Conservation (phyloP, 2,329 filamentous ascomycete species). For the Fusarium coffeatum region DNA sequence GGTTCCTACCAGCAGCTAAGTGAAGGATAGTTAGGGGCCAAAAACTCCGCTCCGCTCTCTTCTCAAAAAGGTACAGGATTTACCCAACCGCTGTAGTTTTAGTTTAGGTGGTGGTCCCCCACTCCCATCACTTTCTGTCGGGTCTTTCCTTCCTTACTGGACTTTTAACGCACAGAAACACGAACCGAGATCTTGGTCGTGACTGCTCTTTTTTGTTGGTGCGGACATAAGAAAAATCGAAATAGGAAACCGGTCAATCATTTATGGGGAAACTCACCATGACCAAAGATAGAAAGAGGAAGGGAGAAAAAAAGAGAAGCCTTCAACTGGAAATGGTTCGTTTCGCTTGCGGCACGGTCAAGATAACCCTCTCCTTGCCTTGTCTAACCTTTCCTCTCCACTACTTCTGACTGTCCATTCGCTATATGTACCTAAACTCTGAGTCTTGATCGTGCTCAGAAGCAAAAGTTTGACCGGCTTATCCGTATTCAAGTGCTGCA, state of each 20-base stretch:
- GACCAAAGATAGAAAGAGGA: background rate
- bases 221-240: background rate
- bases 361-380: constrained; percentile 11
- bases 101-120: constrained; percentile 1
- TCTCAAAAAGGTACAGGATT: background rate
- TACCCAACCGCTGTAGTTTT: background rate
- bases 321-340: background rate
- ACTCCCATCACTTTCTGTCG: background rate
- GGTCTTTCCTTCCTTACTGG: too few species aligned
- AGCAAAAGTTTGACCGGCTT: background rate
- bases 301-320: background rate
- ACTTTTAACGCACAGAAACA: background rate
- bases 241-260: constrained; percentile 8
- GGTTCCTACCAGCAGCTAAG: background rate
- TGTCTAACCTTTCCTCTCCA: constrained; percentile 12
- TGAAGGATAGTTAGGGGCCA: constrained; percentile 11
- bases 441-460: background rate
- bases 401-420: background rate
- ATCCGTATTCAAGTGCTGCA: background rate
- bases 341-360: constrained; percentile 30
- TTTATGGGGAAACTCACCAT: constrained; percentile 17
- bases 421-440: background rate
- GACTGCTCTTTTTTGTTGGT: background rate
- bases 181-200: background rate
- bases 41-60: constrained; percentile 8